Evolutionary conservation across 106 monocot genomes (phyloP).

Genomic region (Dendrobium chrysotoxum): DNA sequence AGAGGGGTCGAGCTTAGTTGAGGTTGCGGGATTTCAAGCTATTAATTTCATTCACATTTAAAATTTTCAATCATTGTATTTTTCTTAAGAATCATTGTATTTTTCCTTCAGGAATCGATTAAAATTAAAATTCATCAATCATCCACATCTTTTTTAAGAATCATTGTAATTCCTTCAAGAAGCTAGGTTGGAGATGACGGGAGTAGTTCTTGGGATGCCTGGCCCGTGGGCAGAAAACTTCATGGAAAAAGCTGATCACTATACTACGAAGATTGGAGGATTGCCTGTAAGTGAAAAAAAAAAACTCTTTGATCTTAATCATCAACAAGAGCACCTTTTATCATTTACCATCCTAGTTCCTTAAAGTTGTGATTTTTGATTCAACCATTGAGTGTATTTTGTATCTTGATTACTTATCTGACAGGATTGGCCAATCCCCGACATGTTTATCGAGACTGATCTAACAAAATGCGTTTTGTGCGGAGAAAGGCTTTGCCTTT

Average conservation of each 20-base stretch:
- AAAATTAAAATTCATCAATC: too few species aligned
- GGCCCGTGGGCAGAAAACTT: conserved; percentile 78
- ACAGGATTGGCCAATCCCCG: conserved; percentile 57
- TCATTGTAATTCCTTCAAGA: neutral
- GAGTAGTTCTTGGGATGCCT: conserved; percentile 62
- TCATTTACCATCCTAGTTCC: neutral
- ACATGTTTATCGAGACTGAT: conserved; percentile 22
- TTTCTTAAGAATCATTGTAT: too few species aligned
- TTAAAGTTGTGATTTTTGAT: neutral
- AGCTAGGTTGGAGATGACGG: conserved; percentile 25
- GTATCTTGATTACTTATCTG: neutral
- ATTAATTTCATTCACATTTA: neutral
- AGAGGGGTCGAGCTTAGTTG: neutral
- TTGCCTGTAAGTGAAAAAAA: conserved; percentile 35
- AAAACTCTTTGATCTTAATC: neutral
- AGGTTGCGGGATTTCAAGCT: neutral
- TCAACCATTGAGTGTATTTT: neutral
- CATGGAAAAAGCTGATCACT: conserved; percentile 64
- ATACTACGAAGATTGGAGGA: conserved; percentile 90
- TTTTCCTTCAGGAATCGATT: too few species aligned
- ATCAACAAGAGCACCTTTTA: neutral
- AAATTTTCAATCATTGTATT: neutral
- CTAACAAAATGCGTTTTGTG: conserved; percentile 52
- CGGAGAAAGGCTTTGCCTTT: conserved; percentile 50
- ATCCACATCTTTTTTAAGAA: too few species aligned